These are phyloP conservation scores for Trichoderma sp. DNA, from an alignment of 2,329 filamentous ascomycete species.

Conservation along the genomic window DNA sequence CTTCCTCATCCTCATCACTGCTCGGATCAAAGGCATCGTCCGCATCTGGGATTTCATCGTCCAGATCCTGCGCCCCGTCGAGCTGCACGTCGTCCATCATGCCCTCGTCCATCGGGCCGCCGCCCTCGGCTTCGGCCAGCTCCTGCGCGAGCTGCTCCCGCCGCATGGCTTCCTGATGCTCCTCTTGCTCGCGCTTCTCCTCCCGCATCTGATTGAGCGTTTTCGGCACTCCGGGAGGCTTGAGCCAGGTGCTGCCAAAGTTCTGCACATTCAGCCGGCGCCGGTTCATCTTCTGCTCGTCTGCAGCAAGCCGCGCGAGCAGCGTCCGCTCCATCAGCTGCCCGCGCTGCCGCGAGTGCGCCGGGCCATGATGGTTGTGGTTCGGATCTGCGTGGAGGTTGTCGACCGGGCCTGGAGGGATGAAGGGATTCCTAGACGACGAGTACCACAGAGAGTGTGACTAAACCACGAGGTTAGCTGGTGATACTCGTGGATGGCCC, in stretches of 20 bases:
- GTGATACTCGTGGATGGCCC: neutral
- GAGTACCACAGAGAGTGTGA: constrained; percentile 75
- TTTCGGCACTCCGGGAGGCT: constrained; percentile 83
- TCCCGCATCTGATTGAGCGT: constrained; percentile 88
- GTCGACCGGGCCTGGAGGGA: constrained; percentile 42
- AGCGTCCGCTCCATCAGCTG: constrained; percentile 59
- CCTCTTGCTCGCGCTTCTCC: constrained; percentile 84
- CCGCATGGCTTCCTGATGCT: constrained; percentile 74
- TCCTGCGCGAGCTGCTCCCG: constrained; percentile 73
- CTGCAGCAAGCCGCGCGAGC: constrained; percentile 69
- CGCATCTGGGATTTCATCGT: constrained; percentile 73
- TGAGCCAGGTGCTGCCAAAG: constrained; percentile 88
- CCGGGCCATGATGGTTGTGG: constrained; percentile 38
- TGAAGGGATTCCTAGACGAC: constrained; percentile 58
- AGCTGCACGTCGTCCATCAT: constrained; percentile 60
- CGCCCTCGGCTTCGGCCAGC: constrained; percentile 66
- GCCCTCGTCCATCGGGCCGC: constrained; percentile 42
- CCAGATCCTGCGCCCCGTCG: constrained; percentile 62
- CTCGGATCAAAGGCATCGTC: constrained; percentile 58
- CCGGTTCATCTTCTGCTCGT: constrained; percentile 75
- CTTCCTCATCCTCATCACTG: constrained; percentile 46
- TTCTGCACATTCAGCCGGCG: constrained; percentile 81
- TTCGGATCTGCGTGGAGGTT: constrained; percentile 37
- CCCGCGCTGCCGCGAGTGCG: constrained; percentile 44
- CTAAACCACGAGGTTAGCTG: constrained; percentile 44